These are phyloP conservation scores for Ustilago vetiveriae DNA, from an alignment of 1,284 basidiomycete species.

Conservation along the genomic window DNA sequence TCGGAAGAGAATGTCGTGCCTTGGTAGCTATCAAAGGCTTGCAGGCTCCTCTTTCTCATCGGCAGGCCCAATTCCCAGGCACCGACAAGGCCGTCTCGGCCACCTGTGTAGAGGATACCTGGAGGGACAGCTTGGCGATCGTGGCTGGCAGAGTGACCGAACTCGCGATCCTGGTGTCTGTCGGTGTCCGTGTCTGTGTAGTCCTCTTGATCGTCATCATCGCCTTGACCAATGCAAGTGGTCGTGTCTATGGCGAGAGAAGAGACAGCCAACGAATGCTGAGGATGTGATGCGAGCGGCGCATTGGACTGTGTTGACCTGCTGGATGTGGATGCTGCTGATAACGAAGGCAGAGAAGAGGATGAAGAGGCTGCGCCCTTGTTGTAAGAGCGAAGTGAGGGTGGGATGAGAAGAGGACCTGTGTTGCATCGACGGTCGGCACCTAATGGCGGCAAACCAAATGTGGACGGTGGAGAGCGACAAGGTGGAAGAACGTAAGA, in stretches of 20 bases:
- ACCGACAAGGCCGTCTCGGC: constrained; percentile 88
- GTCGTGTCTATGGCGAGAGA: constrained; percentile 58
- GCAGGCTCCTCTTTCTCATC: constrained; percentile 69
- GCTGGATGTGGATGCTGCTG: constrained; percentile 6
- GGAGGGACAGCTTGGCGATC: constrained; percentile 71
- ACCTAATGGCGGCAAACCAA: constrained; percentile 45
- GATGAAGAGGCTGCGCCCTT: constrained; percentile 13
- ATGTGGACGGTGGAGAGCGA: constrained; percentile 36
- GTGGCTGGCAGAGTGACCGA: neutral
- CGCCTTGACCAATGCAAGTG: constrained; percentile 44
- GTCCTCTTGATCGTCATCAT: constrained; percentile 4
- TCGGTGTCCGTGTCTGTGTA: neutral
- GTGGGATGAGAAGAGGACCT: constrained; percentile 34
- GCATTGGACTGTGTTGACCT: constrained; percentile 21
- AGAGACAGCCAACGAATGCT: constrained; percentile 61
- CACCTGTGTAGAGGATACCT: constrained; percentile 92
- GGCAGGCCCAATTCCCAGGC: constrained; percentile 87
- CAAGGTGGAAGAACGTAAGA: constrained; percentile 54
- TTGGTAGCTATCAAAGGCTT: constrained; percentile 9
- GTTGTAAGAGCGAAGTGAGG: neutral
- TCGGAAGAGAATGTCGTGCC: constrained; percentile 10
- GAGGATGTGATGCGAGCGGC: constrained; percentile 36
- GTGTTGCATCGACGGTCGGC: constrained; percentile 31
- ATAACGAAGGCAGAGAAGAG: constrained; percentile 6
- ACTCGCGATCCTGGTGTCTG: neutral